A percentile compares a stretch with the other conserved stretches of the same genome.
Evolutionary conservation across 768 basidiomycete species (phyloP).

Genomic region (Cubamyces sp.): DNA sequence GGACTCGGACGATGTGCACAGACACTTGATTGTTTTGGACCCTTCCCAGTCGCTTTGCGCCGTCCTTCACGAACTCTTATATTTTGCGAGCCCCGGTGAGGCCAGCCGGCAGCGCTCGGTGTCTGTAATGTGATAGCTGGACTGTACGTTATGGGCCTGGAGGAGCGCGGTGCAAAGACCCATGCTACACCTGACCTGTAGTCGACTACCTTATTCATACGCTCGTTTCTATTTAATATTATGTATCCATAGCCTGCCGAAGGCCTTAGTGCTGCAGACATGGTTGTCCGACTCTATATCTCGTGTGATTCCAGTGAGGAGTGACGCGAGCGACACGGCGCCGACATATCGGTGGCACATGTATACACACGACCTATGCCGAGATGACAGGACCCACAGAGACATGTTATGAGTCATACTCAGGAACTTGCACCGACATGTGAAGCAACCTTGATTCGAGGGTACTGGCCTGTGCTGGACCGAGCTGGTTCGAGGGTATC

Average conservation of each 20-base stretch:
- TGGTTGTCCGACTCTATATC: too few relatives aligned
- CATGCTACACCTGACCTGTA: slow-evolving; percentile 22
- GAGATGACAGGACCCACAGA: too few relatives aligned
- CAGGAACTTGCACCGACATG: too few relatives aligned
- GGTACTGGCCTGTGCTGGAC: too few relatives aligned
- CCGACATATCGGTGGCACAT: too few relatives aligned
- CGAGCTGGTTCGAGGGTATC: too few relatives aligned
- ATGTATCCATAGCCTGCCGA: slow-evolving; percentile 3
- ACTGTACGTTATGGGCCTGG: slow-evolving; percentile 26
- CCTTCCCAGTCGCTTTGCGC: slow-evolving; percentile 7
- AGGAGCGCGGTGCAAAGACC: slow-evolving; percentile 18
- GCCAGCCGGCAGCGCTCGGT: slow-evolving; percentile 9
- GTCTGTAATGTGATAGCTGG: slow-evolving; percentile 27
- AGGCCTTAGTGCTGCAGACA: too few relatives aligned
- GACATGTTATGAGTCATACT: too few relatives aligned
- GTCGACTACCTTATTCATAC: slow-evolving; percentile 12
- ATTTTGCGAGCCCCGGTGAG: slow-evolving; percentile 6
- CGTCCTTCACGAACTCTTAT: background rate
- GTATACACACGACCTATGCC: too few relatives aligned
- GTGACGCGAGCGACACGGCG: too few relatives aligned
- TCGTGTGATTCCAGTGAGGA: too few relatives aligned
- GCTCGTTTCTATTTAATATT: slow-evolving; percentile 26
- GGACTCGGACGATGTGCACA: background rate
- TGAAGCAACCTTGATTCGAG: too few relatives aligned
- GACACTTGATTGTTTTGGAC: slow-evolving; percentile 2